Conservation (phyloP, 2,329 filamentous ascomycete species). For the Diaporthe australafricana region DNA sequence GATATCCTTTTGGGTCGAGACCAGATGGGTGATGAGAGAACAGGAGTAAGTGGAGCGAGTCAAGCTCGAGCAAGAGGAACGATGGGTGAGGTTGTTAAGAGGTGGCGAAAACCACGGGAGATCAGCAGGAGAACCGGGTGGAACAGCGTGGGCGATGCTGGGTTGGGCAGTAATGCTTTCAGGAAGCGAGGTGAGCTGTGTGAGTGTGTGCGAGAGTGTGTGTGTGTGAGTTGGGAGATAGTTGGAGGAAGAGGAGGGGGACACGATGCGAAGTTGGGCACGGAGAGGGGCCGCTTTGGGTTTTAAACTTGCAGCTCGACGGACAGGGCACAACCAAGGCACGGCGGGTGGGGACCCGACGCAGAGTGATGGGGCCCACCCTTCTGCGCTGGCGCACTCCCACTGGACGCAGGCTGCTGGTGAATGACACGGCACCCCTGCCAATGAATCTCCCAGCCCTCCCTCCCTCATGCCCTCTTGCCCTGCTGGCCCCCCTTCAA, state of each 20-base stretch:
- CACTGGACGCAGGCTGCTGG: conserved; percentile 28
- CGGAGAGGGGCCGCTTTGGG: conserved; percentile 36
- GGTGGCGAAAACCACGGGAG: conserved; percentile 37
- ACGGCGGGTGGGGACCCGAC: conserved; percentile 7
- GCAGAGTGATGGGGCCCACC: conserved; percentile 25
- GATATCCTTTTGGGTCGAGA: conserved; percentile 24
- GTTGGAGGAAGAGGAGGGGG: conserved; percentile 24
- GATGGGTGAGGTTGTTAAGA: conserved; percentile 31
- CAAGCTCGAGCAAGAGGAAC: conserved; percentile 20
- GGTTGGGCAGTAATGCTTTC: conserved; percentile 37
- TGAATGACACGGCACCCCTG: conserved; percentile 29
- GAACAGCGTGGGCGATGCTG: conserved; percentile 26
- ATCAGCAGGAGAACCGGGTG: conserved; percentile 37
- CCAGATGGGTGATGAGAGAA: conserved; percentile 4
- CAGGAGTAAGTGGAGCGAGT: conserved; percentile 35
- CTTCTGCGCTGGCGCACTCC: conserved; percentile 31
- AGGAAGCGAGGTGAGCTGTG: conserved; percentile 20
- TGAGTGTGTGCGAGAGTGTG: background rate
- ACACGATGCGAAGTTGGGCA: conserved; percentile 34
- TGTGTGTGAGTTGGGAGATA: conserved; percentile 21
- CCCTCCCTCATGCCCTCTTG: conserved; percentile 7
- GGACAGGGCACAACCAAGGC: conserved; percentile 30
- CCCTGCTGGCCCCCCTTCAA: conserved; percentile 1
- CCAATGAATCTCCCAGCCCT: conserved; percentile 27
- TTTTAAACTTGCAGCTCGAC: conserved; percentile 38